Evolutionary conservation across 306 rosid genomes (phyloP).

Genomic region (Quercus alba): DNA sequence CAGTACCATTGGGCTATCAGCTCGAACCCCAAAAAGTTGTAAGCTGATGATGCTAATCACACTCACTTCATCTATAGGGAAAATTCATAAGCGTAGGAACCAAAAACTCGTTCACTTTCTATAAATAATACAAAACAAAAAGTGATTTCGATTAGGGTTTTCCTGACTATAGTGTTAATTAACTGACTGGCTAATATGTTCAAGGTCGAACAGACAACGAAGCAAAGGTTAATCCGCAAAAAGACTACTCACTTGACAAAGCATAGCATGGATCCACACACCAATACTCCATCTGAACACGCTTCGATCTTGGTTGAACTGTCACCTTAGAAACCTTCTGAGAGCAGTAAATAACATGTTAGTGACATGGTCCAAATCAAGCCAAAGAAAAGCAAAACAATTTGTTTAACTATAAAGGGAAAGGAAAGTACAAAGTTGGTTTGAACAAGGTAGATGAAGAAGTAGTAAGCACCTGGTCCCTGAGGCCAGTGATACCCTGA

Average conservation of each 20-base stretch:
- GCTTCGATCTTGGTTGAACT: not conserved
- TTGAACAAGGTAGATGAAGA: not conserved
- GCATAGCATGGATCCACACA: constrained; percentile 35
- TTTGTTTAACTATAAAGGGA: not conserved
- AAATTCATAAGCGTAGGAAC: no score
- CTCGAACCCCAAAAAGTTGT: no score
- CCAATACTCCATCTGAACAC: not conserved
- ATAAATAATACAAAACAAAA: not conserved
- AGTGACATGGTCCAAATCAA: not conserved
- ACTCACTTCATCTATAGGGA: no score
- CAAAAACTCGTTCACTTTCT: no score
- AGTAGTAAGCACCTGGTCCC: not conserved
- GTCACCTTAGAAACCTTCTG: not conserved
- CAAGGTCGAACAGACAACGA: constrained; percentile 60
- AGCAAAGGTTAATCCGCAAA: constrained; percentile 19
- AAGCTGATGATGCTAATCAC: no score
- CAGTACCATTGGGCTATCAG: no score
- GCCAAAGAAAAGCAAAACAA: not conserved
- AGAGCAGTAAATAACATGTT: not conserved
- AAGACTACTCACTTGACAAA: constrained; percentile 29
- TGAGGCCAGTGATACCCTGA: not conserved
- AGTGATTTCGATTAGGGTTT: not conserved
- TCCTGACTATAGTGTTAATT: not conserved
- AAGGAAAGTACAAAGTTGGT: not conserved
- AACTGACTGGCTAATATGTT: not conserved